Percentiles rank a stretch among this genome's conserved stretches.
Evolutionary conservation across 257 asterid genomes (phyloP).

Genomic region (Cordia subcordata): DNA sequence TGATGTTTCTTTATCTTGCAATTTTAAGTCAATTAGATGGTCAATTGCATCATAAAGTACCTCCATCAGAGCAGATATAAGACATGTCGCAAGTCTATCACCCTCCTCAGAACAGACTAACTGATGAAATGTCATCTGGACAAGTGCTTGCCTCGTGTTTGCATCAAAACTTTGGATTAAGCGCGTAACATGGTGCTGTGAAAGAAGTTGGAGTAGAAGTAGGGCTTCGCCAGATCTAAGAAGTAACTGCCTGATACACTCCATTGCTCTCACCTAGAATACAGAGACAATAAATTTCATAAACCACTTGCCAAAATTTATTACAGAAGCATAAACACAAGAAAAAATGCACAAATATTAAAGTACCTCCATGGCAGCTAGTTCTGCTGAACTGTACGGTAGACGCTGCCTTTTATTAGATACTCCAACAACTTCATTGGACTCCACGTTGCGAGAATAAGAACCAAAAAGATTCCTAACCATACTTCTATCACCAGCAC

Average conservation of each 20-base stretch:
- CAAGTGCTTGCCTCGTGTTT: slow-evolving; percentile 52
- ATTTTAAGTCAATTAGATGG: not conserved
- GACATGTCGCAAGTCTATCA: slow-evolving; percentile 74
- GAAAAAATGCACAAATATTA: slow-evolving; percentile 15
- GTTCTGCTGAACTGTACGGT: slow-evolving; percentile 81
- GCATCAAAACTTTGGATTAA: slow-evolving; percentile 69
- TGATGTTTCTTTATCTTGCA: no score
- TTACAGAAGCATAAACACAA: slow-evolving; percentile 5
- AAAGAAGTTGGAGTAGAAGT: slow-evolving; percentile 77
- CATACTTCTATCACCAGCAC: slow-evolving; percentile 77
- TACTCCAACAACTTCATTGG: slow-evolving; percentile 48
- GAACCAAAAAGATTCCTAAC: slow-evolving; percentile 78
- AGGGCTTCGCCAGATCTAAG: slow-evolving; percentile 91
- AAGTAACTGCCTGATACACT: slow-evolving; percentile 90
- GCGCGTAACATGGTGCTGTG: slow-evolving; percentile 76
- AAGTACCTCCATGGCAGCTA: slow-evolving; percentile 97
- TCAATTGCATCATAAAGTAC: slow-evolving; percentile 28
- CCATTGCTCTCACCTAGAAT: slow-evolving; percentile 92
- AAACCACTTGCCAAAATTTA: slow-evolving; percentile 9
- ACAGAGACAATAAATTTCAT: slow-evolving; percentile 17
- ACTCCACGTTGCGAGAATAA: slow-evolving; percentile 53
- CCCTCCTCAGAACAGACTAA: slow-evolving; percentile 89
- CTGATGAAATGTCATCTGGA: slow-evolving; percentile 84
- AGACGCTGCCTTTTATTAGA: slow-evolving; percentile 79
- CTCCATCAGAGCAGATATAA: slow-evolving; percentile 94